Base-by-base conservation (phyloP, 202 grass and related monocot genomes). In the Hordeum pubiflorum region DNA sequence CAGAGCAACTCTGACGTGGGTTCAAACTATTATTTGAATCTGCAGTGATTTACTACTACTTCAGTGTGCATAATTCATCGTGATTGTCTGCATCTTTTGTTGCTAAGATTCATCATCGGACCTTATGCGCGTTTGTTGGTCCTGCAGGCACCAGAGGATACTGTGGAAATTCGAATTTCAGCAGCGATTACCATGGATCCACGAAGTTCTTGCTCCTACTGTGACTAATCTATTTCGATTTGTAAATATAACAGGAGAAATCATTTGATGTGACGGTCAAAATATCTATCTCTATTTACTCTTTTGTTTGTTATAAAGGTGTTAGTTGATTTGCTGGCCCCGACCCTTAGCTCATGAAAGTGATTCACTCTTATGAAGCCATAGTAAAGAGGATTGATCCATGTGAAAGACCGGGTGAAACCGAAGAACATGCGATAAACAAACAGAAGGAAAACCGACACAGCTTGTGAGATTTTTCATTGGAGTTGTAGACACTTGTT, bases 191-290 rank as follows among this genome's bases (percentile, higher is more conserved):
- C 36, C 10, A 69, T 40, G 36, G 65, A 41, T 20, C 5, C 6
- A 7, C 15, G 24, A 1, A 18, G 17, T n/a, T 29, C 6, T 72
- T 72, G 9, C 15, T 20, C 14, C 9, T 54, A 12, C 20, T n/a
- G 15, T 4, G 69, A 32, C 20, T 44, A 18, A 52, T 12, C 44
- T 73, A 54, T 11, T 52, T 11, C 4, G 26, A 10, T 72, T 17
- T 72, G 69, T 72, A 72, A 72, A 50, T 72, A 72, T 50, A 31
- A 70, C 69, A 43, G 10, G 40, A 70, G 67, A 10, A 18, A 44
- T 5, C 15, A 3, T 72, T 18, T 54, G 26, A 54, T 73, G 3
- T 20, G 69, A 20, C 7, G 26, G 15, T n/a, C 14, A n/a, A 54
- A 32, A 54, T 71, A 17, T 11, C 21, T 9, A 7, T 70, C 26